phyloP scores from a whole-genome alignment of 305 asterid genomes.

The Solanum hybrid region DNA sequence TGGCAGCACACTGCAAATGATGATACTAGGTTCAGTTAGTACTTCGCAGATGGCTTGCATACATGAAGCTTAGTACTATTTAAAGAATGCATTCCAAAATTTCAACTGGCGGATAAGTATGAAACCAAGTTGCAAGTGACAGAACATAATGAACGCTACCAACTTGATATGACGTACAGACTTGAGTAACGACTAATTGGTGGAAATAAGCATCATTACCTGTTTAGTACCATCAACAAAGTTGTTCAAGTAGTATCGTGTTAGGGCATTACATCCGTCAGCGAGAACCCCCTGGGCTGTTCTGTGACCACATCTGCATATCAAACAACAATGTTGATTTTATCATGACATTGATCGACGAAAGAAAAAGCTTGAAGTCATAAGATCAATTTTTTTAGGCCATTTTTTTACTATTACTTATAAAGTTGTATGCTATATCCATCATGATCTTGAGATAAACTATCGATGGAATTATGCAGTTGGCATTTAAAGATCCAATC shows the following conservation, averaged over 20 bases:
- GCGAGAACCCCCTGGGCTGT: constrained; percentile 72
- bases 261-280: constrained; percentile 83
- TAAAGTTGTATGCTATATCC: neutral
- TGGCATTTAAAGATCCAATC: neutral
- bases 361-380: neutral
- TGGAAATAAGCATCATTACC: constrained; percentile 37
- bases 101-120: neutral
- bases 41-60: neutral
- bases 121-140: neutral
- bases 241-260: constrained; percentile 95
- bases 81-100: neutral
- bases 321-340: neutral
- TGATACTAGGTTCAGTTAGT: neutral
- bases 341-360: neutral
- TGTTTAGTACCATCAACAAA: constrained; percentile 95
- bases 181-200: neutral
- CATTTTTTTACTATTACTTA: neutral
- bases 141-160: neutral
- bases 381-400: neutral
- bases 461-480: neutral
- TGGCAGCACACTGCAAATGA: neutral
- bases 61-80: neutral
- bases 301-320: constrained; percentile 73
- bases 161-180: neutral
- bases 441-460: neutral